Percentiles rank a stretch among this genome's conserved stretches.
Evolutionary conservation across 1,284 basidiomycete species (phyloP).

Genomic region (Cutaneotrichosporon cutaneum): DNA sequence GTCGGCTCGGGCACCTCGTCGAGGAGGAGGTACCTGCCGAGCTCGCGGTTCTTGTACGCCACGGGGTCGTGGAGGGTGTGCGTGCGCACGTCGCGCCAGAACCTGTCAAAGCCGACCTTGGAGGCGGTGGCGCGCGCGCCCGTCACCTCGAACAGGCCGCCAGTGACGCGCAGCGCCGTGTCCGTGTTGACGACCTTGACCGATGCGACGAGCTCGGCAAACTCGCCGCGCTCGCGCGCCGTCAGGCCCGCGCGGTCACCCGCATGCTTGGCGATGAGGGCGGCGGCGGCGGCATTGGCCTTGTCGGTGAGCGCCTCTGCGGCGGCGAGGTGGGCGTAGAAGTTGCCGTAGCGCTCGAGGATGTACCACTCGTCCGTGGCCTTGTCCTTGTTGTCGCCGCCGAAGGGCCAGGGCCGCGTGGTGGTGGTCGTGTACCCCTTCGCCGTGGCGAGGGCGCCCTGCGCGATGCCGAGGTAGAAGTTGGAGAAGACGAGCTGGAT

Average conservation of each 20-base stretch:
- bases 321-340: conserved; percentile 45
- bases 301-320: conserved; percentile 41
- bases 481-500: conserved; percentile 48
- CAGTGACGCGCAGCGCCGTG: conserved; percentile 42
- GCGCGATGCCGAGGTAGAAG: conserved; percentile 49
- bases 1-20: conserved; percentile 17
- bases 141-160: conserved; percentile 42
- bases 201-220: conserved; percentile 44
- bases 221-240: conserved; percentile 40
- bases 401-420: conserved; percentile 47
- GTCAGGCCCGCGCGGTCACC: conserved; percentile 33
- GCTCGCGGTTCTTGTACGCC: conserved; percentile 26
- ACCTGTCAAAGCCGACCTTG: conserved; percentile 43
- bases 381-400: conserved; percentile 25
- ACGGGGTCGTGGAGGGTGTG: conserved; percentile 49
- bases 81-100: conserved; percentile 26
- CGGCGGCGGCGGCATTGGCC: conserved; percentile 27
- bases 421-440: conserved; percentile 41
- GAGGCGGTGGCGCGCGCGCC: conserved; percentile 41
- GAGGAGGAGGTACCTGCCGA: conserved; percentile 12
- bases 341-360: conserved; percentile 43
- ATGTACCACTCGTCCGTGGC: conserved; percentile 45
- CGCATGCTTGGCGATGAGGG: conserved; percentile 28
- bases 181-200: conserved; percentile 44
- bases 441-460: conserved; percentile 41